These are phyloP conservation scores for Odonthalia washingtoniensis DNA, from an alignment of 31 red algal genomes.

Conservation along the genomic window DNA sequence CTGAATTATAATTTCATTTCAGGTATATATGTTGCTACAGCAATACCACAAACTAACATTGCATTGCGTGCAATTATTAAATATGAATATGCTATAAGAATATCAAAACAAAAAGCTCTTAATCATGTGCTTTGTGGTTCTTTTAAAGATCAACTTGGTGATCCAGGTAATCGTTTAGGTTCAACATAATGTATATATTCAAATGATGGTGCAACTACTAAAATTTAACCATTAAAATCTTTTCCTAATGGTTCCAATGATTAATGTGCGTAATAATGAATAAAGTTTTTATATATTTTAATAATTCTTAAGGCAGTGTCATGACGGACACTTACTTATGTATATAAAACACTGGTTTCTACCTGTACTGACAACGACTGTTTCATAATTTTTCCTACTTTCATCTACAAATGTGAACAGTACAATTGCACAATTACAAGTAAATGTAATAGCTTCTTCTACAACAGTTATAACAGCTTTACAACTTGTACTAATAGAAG, in stretches of 20 bases:
- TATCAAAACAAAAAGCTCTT: constrained; percentile 86
- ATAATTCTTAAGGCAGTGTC: constrained; percentile 68
- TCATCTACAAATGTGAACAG: too few species aligned
- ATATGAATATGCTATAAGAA: constrained; percentile 54
- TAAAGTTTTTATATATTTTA: constrained; percentile 5
- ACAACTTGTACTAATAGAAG: too few species aligned
- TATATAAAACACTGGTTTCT: constrained; percentile 52
- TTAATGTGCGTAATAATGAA: constrained; percentile 18
- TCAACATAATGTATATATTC: constrained; percentile 44
- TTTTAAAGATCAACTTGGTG: constrained; percentile 65
- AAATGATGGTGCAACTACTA: constrained; percentile 20
- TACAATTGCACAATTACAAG: too few species aligned
- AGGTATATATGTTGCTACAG: constrained; percentile 79
- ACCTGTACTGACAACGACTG: constrained; percentile 34
- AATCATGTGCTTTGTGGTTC: constrained; percentile 90
- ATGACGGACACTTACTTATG: constrained; percentile 59
- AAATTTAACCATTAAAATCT: constrained; percentile 26
- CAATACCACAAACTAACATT: constrained; percentile 41
- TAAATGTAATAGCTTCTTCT: too few species aligned
- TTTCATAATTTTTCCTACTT: too few species aligned
- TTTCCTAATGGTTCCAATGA: constrained; percentile 78
- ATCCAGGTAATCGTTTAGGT: constrained; percentile 65
- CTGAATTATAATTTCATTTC: constrained; percentile 82
- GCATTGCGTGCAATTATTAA: constrained; percentile 74
- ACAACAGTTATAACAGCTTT: too few species aligned